Evolutionary conservation across 345 rosid genomes (phyloP), one percentile per base, ranked within the genome.

Genomic region (Hibiscus tridactylites): DNA sequence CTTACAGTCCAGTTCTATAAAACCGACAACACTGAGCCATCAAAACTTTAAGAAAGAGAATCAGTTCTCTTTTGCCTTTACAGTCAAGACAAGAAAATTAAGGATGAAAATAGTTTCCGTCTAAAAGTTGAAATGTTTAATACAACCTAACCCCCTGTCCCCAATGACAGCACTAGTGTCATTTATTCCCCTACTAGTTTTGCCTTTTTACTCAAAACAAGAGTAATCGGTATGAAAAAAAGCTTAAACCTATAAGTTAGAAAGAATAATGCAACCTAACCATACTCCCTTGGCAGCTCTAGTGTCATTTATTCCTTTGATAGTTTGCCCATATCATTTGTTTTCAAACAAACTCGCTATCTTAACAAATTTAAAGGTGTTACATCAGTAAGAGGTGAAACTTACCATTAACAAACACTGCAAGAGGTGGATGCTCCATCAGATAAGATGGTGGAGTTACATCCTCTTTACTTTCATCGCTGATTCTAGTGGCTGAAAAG

Each of bases 351-450:
- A 68, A 37, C 46, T 26, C 53, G 12, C 46, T 26, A 69, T 69
- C 61, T 69, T 44, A 62, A 35, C 47, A 56, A 56, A 54, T 53
- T 53, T 56, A 10, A 19, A 37, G 73, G 62, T 17, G 35, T 31
- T 9, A 1, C 42, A 16, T 33, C 50, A 61, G 42, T 16, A 33
- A 57, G 28, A 35, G 49, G 56, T 33, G 29, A 50, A 60, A 63
- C 84, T 76, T 77, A 90, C 99, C 98, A 65, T 92, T 95, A 65
- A 92, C 72, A 80, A 95, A 95, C 61, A 95, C 97, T 5, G 99
- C 99, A 76, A 90, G 96, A 65, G 98, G 98, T 68, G 99, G 96
- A 80, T 95, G 97, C 79, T 95, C 99, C 99, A 95, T 95, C 60
- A 95, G 78, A 84, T 83, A 79, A 65, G 98, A 88, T 17, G 99